Evolutionary conservation across 2,329 filamentous ascomycete genomes (phyloP), one percentile per base, ranked within the genome.

Genomic region (Mariannaea elegans): DNA sequence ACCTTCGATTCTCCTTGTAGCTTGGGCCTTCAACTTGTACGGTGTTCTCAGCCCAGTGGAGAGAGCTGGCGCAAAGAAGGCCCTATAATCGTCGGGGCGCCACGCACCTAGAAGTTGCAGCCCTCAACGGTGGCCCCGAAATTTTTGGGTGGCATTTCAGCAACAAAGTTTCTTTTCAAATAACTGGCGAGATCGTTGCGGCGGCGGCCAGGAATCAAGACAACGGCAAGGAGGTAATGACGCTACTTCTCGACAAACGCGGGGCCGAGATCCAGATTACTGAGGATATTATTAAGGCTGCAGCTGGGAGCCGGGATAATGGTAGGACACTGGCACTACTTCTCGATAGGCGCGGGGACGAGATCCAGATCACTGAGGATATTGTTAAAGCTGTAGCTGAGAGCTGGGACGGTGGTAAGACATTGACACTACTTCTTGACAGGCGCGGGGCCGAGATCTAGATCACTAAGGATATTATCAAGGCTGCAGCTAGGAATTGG

Each of bases 31-130:
- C 18, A 12, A 53, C 50, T 44, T 53, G 27, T 44, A n/a, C 21
- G 50, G 38, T 45, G 50, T 44, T 36, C 50, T 53, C 24, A 27
- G 39, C 18, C 41, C 39, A 45, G 14, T 53, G 50, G 50, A 53
- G 50, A n/a, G 24, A 45, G 38, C n/a, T 53, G 21, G 27, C 39
- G 27, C 38, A 36, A 45, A 45, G 23, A 45, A 31, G 6, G 38
- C 38, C 36, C 38, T 13, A 18, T 24, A 45, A 45, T 18, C 36
- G 34, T 12, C 4, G 24, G 12, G 27, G 38, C 18, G 27, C 14
- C 7, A 44, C 38, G 19, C 50, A 53, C 29, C 38, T 27, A 53
- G 50, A 53, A 53, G 50, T 36, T 24, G 39, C 29, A n/a, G 46
- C 24, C 46, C 32, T 31, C 19, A 27, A 49, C 32, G 46, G 46